Conservation (phyloP, 2,329 filamentous ascomycete species). For the Dothistroma pini region DNA sequence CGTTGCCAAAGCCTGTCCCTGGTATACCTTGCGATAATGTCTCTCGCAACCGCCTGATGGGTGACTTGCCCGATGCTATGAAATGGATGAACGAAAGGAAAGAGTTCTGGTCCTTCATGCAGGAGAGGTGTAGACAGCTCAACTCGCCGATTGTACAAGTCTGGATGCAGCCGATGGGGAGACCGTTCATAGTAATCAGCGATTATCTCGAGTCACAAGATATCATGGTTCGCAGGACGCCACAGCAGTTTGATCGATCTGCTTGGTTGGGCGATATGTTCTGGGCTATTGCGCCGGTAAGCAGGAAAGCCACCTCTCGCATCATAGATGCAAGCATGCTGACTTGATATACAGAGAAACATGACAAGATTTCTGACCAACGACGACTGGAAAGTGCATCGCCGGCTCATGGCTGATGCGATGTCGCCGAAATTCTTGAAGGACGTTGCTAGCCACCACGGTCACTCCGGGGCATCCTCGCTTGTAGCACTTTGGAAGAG, state of each 20-base stretch:
- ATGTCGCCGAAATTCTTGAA: slow-evolving; percentile 31
- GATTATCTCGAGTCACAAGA: slow-evolving; percentile 46
- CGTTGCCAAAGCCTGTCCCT: slow-evolving; percentile 43
- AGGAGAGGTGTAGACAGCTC: slow-evolving; percentile 10
- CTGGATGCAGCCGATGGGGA: slow-evolving; percentile 44
- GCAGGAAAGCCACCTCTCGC: background rate
- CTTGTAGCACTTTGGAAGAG: slow-evolving; percentile 34
- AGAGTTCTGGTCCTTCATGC: slow-evolving; percentile 19
- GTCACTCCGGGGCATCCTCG: slow-evolving; percentile 7
- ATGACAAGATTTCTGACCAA: slow-evolving; percentile 19
- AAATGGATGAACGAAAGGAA: slow-evolving; percentile 35
- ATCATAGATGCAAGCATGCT: background rate
- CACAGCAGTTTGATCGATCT: slow-evolving; percentile 46
- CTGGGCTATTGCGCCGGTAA: slow-evolving; percentile 19
- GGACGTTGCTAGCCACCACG: slow-evolving; percentile 29
- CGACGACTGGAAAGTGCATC: slow-evolving; percentile 29
- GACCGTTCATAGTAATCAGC: slow-evolving; percentile 45
- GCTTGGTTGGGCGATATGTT: slow-evolving; percentile 33
- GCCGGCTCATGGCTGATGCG: slow-evolving; percentile 28
- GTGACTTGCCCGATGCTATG: slow-evolving; percentile 44
- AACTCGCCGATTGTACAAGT: slow-evolving; percentile 46
- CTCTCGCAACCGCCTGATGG: slow-evolving; percentile 38
- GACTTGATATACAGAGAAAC: slow-evolving; percentile 24
- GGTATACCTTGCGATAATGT: slow-evolving; percentile 46
- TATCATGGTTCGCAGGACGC: slow-evolving; percentile 41